Conservation (phyloP, 2,329 filamentous ascomycete genomes). For the Corynespora cassiicola region DNA sequence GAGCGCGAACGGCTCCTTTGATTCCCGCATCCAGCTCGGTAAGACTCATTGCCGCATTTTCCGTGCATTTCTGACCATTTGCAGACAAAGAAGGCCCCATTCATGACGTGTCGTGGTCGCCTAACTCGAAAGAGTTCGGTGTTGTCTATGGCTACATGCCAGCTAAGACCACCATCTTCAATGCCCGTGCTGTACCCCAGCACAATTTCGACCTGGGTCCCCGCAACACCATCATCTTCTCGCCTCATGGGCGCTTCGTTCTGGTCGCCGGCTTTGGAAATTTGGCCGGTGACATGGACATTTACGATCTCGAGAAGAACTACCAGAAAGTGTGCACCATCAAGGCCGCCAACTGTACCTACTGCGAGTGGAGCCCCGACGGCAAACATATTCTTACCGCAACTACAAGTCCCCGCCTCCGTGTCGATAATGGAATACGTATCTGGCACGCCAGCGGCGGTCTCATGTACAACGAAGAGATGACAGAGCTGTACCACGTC, state of each 20-base stretch:
- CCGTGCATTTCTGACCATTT: constrained; percentile 9
- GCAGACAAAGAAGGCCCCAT: constrained; percentile 95
- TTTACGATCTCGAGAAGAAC: constrained; percentile 95
- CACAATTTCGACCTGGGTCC: constrained; percentile 88
- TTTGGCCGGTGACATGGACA: constrained; percentile 94
- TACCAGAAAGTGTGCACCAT: constrained; percentile 92
- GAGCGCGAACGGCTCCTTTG: constrained; percentile 88
- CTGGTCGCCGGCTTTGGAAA: constrained; percentile 97
- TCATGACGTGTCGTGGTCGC: constrained; percentile 98
- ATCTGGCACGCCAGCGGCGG: constrained; percentile 90
- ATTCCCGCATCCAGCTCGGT: constrained; percentile 84
- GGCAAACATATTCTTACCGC: constrained; percentile 95
- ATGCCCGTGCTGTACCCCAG: constrained; percentile 79
- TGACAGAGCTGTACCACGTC: constrained; percentile 90
- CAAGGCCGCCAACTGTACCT: constrained; percentile 92
- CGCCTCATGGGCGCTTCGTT: constrained; percentile 89
- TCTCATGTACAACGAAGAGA: constrained; percentile 94
- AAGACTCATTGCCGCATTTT: constrained; percentile 26
- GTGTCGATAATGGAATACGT: constrained; percentile 95
- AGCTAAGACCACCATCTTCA: constrained; percentile 99
- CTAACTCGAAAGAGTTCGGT: constrained; percentile 96
- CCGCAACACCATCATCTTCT: constrained; percentile 94
- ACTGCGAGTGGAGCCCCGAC: constrained; percentile 97
- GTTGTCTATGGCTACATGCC: constrained; percentile 99
- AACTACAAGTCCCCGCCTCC: constrained; percentile 93